phyloP scores from a whole-genome alignment of 2,329 filamentous ascomycete genomes.

The Colletotrichum sp. region DNA sequence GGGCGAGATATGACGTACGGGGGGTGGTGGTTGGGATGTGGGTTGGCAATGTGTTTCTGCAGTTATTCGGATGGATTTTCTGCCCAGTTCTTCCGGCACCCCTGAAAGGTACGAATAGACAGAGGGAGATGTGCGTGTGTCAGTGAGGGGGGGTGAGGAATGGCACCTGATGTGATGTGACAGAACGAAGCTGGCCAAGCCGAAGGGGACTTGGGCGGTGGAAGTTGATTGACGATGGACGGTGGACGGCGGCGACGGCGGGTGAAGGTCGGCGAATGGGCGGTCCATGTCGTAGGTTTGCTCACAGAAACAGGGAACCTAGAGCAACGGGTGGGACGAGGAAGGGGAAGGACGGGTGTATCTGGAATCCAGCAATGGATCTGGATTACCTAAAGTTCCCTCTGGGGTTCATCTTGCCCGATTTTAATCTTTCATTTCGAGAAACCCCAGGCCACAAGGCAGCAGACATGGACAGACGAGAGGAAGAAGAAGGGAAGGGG shows the following conservation, averaged over 20 bases:
- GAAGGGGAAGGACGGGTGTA: background rate
- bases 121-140: background rate
- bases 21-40: background rate
- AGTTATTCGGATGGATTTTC: constrained; percentile 1
- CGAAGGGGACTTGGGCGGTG: background rate
- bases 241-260: background rate
- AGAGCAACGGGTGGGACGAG: background rate
- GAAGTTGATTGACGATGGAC: background rate
- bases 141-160: background rate
- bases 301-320: background rate
- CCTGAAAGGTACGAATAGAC: background rate
- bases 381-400: constrained; percentile 1
- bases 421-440: background rate
- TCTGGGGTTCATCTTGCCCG: background rate
- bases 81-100: background rate
- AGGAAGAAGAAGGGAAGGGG: background rate
- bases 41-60: background rate
- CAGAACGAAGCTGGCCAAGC: background rate
- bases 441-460: background rate
- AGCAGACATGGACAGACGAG: background rate
- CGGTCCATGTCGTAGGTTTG: background rate
- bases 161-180: background rate
- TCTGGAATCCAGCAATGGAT: constrained; percentile 2
- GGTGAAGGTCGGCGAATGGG: background rate
- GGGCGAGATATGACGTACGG: constrained; percentile 17